Evolutionary conservation across 306 rosid species (phyloP).

Genomic region (Acmispon strigosus): DNA sequence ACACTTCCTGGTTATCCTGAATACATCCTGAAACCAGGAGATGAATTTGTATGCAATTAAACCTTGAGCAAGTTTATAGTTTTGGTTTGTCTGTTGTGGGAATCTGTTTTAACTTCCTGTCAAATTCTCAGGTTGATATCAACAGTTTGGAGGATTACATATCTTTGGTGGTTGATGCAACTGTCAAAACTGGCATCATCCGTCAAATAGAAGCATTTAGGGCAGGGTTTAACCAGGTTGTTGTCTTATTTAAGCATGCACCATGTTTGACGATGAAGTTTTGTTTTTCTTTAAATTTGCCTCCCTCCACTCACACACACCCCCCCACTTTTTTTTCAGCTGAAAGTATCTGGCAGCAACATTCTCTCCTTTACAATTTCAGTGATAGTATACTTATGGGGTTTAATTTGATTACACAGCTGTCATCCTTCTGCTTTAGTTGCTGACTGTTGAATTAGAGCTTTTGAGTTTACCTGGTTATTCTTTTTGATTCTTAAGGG

Average conservation of each 20-base stretch:
- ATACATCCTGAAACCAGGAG: conserved; percentile 63
- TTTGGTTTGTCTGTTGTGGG: neutral
- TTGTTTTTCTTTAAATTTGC: neutral
- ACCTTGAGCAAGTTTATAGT: neutral
- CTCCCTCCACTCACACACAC: neutral
- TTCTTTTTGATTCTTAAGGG: neutral
- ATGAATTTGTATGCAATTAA: conserved; percentile 54
- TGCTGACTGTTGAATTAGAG: neutral
- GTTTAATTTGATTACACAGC: neutral
- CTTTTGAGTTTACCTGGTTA: neutral
- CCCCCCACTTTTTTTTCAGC: neutral
- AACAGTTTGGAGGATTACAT: conserved; percentile 84
- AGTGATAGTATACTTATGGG: neutral
- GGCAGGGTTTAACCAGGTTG: conserved; percentile 87
- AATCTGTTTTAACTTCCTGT: neutral
- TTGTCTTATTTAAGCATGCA: neutral
- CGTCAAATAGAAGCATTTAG: conserved; percentile 85
- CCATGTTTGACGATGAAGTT: neutral
- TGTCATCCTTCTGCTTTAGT: neutral
- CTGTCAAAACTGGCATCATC: conserved; percentile 74
- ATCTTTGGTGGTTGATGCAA: conserved; percentile 66
- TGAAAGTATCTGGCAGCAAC: neutral
- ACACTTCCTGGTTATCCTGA: conserved; percentile 89
- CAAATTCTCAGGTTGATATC: conserved; percentile 54
- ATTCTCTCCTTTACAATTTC: neutral